phyloP scores from a whole-genome alignment of 768 basidiomycete species.

The Calocybe gangraenosa region DNA sequence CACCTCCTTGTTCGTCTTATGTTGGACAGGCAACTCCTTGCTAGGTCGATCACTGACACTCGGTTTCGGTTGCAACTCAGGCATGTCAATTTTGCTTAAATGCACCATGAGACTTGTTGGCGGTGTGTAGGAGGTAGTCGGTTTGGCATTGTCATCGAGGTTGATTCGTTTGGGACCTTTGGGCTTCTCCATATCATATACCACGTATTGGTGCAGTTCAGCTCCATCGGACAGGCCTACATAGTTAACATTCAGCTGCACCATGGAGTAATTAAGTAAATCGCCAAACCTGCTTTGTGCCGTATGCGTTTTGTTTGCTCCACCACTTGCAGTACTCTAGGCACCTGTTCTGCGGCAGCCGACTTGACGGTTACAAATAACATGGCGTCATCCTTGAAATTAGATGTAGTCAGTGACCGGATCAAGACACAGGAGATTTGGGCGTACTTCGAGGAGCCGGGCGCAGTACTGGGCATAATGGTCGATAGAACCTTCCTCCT shows the following conservation, averaged over 20 bases:
- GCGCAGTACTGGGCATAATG: conserved; percentile 72
- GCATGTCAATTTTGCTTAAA: conserved; percentile 85
- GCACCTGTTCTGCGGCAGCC: conserved; percentile 55
- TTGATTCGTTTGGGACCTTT: conserved; percentile 68
- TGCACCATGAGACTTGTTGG: conserved; percentile 68
- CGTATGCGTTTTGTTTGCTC: conserved; percentile 76
- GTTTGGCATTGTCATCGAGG: conserved; percentile 50
- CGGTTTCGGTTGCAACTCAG: conserved; percentile 65
- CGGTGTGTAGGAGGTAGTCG: conserved; percentile 51
- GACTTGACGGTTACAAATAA: conserved; percentile 74
- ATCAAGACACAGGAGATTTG: conserved; percentile 1
- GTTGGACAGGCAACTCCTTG: conserved; percentile 19
- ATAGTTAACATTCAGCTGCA: conserved; percentile 5
- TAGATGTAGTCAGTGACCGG: neutral
- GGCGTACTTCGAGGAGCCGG: conserved; percentile 53
- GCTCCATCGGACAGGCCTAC: conserved; percentile 47
- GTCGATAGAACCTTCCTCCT: conserved; percentile 55
- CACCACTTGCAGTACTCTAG: conserved; percentile 77
- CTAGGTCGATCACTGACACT: conserved; percentile 19
- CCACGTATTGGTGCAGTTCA: conserved; percentile 73
- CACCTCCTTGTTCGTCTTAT: conserved; percentile 4
- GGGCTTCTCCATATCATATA: conserved; percentile 52
- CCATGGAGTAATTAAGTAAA: neutral
- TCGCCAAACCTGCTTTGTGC: conserved; percentile 60
- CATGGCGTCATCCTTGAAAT: conserved; percentile 68